Conservation (phyloP, 2,329 filamentous ascomycete genomes). For the Lecanicillium sp. region DNA sequence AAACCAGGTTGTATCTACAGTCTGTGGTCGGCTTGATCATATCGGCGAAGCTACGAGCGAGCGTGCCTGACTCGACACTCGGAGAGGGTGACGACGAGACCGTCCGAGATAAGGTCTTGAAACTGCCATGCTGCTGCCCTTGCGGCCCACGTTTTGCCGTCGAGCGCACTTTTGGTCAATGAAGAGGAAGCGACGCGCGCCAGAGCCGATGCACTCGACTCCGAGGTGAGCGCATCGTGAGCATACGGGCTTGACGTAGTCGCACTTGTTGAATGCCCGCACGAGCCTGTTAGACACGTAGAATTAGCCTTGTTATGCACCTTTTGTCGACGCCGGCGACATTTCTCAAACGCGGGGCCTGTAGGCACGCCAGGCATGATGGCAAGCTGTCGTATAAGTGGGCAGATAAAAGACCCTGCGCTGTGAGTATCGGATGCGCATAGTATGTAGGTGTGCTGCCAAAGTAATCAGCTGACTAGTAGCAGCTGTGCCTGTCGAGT, state of each 20-base stretch:
- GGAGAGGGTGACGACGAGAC: neutral
- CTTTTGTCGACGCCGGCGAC: slow-evolving; percentile 11
- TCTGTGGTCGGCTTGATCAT: slow-evolving; percentile 5
- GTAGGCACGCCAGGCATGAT: slow-evolving; percentile 9
- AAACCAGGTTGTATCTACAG: slow-evolving; percentile 7
- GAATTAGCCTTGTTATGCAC: no score
- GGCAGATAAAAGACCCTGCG: neutral
- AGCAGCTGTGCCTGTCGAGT: no score
- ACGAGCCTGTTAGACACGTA: no score
- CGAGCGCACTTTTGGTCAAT: slow-evolving; percentile 6
- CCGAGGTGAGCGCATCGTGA: slow-evolving; percentile 5
- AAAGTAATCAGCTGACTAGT: no score
- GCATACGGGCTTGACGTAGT: slow-evolving; percentile 7
- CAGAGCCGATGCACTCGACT: slow-evolving; percentile 9
- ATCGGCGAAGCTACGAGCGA: neutral
- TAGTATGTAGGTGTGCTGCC: no score
- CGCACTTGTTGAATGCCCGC: no score
- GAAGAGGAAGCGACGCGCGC: slow-evolving; percentile 10
- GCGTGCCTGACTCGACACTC: neutral
- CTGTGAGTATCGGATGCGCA: neutral
- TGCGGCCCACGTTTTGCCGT: neutral
- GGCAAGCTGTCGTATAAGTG: neutral
- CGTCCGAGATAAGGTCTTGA: neutral
- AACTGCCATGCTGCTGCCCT: no score
- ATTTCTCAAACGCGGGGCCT: slow-evolving; percentile 9